Base-by-base conservation (phyloP, 352 stramenopile species). In the Pythium vanterpoolii region DNA sequence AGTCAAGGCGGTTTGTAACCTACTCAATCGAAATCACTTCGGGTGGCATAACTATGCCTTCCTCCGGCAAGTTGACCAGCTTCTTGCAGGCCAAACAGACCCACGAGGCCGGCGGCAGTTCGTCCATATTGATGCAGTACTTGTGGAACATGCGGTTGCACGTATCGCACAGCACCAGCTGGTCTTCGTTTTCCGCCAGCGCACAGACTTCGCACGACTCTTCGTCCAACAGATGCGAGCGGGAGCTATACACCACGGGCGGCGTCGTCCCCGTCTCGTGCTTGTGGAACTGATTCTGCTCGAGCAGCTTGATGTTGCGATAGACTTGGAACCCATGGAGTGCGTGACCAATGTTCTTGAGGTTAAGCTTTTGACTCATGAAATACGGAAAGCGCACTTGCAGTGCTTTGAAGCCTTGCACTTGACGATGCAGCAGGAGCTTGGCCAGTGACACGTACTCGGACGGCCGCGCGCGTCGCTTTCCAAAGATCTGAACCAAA, bases 81-180 rank as follows among this genome's bases (percentile, higher is more conserved):
- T 72, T 82, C 71, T 85, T 88, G 68, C 83, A 93, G 10, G 74
- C 72, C 52, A 66, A 69, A 63, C 83, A 93, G 52, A 93, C 80
- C 83, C 83, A 93, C 8, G 79, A 91, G 11, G 83, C 81, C 4
- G 82, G 79, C 34, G 83, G 83, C 18, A 93, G 60, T 66, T 89
- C 79, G 13, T 82, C 64, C 74, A 91, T 87, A 64, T 86, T 85
- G 60, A 88, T 79, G 55, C 83, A 93, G 59, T 87, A 77, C 60
- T 80, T 87, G 73, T 93, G 83, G 61, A 91, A 93, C 77, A 89
- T 79, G 52, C 83, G 74, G 68, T 90, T 83, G 62, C 83, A 93
- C 66, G 88, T 77, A 72, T 93, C 83, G 50, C 83, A 93, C 21
- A 93, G 66, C 34, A 93, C 70, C 58, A 89, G 62, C 46, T 90